phyloP scores from a whole-genome alignment of 2,329 filamentous ascomycete species.

The Mariannaea sp. region DNA sequence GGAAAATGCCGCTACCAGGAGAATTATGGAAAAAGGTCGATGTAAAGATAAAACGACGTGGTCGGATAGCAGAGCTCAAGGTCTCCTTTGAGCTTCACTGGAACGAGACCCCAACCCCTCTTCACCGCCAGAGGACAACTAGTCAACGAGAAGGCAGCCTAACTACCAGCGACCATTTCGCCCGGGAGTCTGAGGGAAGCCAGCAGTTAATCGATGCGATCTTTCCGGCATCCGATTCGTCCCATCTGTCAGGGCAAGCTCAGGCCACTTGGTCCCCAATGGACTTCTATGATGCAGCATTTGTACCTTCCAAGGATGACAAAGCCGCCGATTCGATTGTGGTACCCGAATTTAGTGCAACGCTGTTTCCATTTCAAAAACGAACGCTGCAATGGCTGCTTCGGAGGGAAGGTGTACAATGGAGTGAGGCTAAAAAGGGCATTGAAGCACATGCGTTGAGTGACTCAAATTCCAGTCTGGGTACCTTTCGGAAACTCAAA shows the following conservation, averaged over 20 bases:
- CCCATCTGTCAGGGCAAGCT: not conserved
- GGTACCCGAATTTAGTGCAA: constrained; percentile 52
- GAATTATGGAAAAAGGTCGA: constrained; percentile 44
- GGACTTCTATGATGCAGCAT: constrained; percentile 72
- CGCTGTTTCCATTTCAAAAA: constrained; percentile 74
- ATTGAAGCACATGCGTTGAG: constrained; percentile 27
- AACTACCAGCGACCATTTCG: no score
- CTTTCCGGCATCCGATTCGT: constrained; percentile 30
- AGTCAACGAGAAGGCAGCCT: constrained; percentile 1
- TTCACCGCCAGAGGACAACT: constrained; percentile 18
- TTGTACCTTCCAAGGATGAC: constrained; percentile 59
- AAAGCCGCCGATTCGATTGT: constrained; percentile 44
- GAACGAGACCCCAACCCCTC: constrained; percentile 47
- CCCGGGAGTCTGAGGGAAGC: constrained; percentile 44
- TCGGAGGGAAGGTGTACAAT: constrained; percentile 64
- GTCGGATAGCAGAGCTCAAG: constrained; percentile 36
- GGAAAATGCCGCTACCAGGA: constrained; percentile 34
- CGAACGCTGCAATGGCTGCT: constrained; percentile 74
- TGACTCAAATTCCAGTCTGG: constrained; percentile 16
- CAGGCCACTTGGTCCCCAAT: constrained; percentile 49
- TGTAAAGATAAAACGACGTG: constrained; percentile 39
- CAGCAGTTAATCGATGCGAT: constrained; percentile 45
- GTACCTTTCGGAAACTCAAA: constrained; percentile 41
- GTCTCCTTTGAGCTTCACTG: constrained; percentile 48
- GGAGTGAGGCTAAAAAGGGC: constrained; percentile 37